phyloP scores from a whole-genome alignment of 2,329 filamentous ascomycete species.

The Ophidiomyces ophidiicola region DNA sequence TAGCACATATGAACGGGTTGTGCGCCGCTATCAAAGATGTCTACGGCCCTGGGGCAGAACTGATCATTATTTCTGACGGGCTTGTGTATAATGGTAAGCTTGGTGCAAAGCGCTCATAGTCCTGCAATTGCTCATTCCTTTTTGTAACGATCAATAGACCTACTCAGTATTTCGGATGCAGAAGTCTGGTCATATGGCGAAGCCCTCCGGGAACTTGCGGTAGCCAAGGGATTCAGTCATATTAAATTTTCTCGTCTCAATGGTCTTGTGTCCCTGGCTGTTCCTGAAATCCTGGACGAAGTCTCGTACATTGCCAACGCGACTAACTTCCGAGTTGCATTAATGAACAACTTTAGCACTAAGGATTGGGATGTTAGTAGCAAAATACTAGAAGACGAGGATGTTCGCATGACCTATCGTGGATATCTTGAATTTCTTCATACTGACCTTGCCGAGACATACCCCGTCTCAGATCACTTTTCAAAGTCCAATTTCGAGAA shows the following conservation, averaged over 20 bases:
- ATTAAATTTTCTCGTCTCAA: slow-evolving; percentile 3
- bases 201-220: neutral
- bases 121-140: neutral
- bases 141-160: neutral
- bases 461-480: neutral
- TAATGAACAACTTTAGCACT: slow-evolving; percentile 4
- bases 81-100: slow-evolving; percentile 4
- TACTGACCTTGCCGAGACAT: slow-evolving; percentile 2
- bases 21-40: slow-evolving; percentile 4
- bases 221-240: neutral
- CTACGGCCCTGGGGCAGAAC: slow-evolving; percentile 2
- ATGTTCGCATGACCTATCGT: neutral
- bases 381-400: slow-evolving; percentile 2
- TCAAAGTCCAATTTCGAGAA: slow-evolving; percentile 1
- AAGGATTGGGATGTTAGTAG: slow-evolving; percentile 2
- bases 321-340: slow-evolving; percentile 5
- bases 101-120: neutral
- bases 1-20: slow-evolving; percentile 1
- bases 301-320: slow-evolving; percentile 7
- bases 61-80: slow-evolving; percentile 4
- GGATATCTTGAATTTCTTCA: slow-evolving; percentile 2
- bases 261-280: neutral
- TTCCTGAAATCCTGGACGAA: slow-evolving; percentile 1
- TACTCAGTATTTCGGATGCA: slow-evolving; percentile 1
- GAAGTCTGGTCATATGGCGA: slow-evolving; percentile 4